Percentiles rank a stretch among this genome's conserved stretches.
These are phyloP conservation scores for Xylaria sp. DNA, from an alignment of 2,329 filamentous ascomycete genomes.

Conservation along the genomic window DNA sequence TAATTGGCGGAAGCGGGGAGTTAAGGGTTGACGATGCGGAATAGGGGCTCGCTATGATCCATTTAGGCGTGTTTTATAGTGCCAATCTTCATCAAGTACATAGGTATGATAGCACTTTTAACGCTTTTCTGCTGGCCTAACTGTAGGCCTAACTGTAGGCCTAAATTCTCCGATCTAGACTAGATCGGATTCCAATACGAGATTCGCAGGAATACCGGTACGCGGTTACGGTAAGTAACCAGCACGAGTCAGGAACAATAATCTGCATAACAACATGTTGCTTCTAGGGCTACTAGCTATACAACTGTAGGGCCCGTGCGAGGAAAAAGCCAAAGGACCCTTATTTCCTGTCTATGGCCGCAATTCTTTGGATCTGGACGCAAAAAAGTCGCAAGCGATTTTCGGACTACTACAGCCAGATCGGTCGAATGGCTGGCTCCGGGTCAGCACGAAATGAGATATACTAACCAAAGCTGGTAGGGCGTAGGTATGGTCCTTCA, in stretches of 20 bases:
- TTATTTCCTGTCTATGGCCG: conserved; percentile 1
- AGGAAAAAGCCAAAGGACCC: background rate
- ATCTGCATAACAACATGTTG: background rate
- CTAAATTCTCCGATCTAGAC: background rate
- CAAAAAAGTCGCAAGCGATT: background rate
- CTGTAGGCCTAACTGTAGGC: too few relatives aligned
- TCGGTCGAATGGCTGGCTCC: background rate
- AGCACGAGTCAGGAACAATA: conserved; percentile 19
- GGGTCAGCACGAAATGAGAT: background rate
- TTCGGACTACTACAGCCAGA: background rate
- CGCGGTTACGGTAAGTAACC: background rate
- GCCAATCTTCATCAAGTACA: conserved; percentile 2
- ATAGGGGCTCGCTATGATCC: conserved; percentile 11
- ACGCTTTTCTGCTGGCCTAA: conserved; percentile 1
- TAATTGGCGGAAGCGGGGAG: background rate
- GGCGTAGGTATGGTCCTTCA: background rate
- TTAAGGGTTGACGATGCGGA: conserved; percentile 5
- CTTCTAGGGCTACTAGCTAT: conserved; percentile 2
- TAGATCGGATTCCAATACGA: background rate
- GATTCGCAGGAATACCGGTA: background rate
- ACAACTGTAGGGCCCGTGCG: background rate
- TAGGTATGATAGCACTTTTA: conserved; percentile 4
- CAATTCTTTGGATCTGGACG: background rate
- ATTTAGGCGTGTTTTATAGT: background rate
- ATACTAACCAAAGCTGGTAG: background rate